phyloP scores from a whole-genome alignment of 2,329 filamentous ascomycete genomes.

The Podosphaera aphanis region DNA sequence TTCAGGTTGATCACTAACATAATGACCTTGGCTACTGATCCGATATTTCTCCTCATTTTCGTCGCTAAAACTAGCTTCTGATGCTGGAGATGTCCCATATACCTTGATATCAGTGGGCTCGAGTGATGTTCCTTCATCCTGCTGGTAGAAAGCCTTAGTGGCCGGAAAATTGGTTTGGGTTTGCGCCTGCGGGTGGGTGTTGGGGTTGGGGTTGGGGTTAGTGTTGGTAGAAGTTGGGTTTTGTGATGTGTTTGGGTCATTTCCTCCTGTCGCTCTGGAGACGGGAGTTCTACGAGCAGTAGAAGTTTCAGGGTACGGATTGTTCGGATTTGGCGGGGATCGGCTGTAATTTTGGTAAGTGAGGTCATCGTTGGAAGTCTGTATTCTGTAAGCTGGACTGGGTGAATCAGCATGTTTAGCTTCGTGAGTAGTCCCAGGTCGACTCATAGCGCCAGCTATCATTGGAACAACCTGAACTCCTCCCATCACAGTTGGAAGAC shows the following conservation, averaged over 20 bases:
- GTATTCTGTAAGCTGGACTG: constrained; percentile 5
- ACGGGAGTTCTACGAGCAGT: constrained; percentile 10
- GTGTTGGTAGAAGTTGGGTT: constrained; percentile 19
- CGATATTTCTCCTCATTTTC: constrained; percentile 58
- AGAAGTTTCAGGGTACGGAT: constrained; percentile 33
- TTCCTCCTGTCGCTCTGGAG: constrained; percentile 9
- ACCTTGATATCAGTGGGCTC: constrained; percentile 3
- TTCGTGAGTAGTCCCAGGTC: constrained; percentile 21
- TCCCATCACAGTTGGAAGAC: constrained; percentile 69
- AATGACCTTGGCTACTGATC: constrained; percentile 35
- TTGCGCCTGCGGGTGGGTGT: too few species aligned
- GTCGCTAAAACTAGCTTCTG: constrained; percentile 38
- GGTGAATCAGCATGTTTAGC: constrained; percentile 20
- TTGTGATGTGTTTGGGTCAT: constrained; percentile 19
- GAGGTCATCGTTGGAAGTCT: constrained; percentile 8
- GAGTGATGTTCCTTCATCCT: constrained; percentile 17
- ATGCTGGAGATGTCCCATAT: constrained; percentile 2
- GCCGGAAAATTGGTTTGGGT: constrained; percentile 17
- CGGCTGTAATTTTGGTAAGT: constrained; percentile 13
- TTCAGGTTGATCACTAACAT: constrained; percentile 36
- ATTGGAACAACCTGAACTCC: constrained; percentile 91
- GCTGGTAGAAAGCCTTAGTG: constrained; percentile 21
- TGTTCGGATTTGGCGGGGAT: constrained; percentile 28
- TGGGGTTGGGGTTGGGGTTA: too few species aligned
- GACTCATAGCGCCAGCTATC: constrained; percentile 44